Percentiles rank a stretch among this genome's conserved stretches.
These are phyloP conservation scores for Cerioporus squamosus DNA, from an alignment of 1,284 basidiomycete genomes.

Conservation along the genomic window DNA sequence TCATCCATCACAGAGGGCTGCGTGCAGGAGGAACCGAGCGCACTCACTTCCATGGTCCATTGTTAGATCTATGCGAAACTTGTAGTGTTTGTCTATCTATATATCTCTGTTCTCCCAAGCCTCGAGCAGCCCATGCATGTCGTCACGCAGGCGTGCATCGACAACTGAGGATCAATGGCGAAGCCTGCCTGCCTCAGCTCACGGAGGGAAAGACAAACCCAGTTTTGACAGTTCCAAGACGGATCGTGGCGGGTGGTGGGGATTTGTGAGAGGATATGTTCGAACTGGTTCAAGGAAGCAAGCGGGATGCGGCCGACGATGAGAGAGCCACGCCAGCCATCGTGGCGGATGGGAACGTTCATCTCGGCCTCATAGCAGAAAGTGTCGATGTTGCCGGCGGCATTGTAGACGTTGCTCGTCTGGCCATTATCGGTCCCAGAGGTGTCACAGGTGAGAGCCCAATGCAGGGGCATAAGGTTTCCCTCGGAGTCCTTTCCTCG, in stretches of 20 bases:
- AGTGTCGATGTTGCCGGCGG: slow-evolving; percentile 28
- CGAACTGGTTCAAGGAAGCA: slow-evolving; percentile 17
- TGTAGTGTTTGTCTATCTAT: neutral
- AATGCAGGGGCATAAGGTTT: slow-evolving; percentile 24
- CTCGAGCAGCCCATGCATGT: slow-evolving; percentile 24
- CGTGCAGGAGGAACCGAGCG: no score
- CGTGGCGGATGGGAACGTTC: slow-evolving; percentile 21
- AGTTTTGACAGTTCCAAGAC: slow-evolving; percentile 29
- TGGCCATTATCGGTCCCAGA: slow-evolving; percentile 19
- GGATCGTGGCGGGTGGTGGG: slow-evolving; percentile 22
- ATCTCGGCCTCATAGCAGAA: slow-evolving; percentile 21
- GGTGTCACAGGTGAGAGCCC: slow-evolving; percentile 27
- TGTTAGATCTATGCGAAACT: no score
- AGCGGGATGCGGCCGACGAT: slow-evolving; percentile 21
- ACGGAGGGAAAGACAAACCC: slow-evolving; percentile 24
- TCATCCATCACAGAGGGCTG: neutral
- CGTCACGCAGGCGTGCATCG: slow-evolving; percentile 15
- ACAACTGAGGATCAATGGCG: slow-evolving; percentile 16
- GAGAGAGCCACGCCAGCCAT: slow-evolving; percentile 27
- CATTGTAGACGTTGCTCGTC: slow-evolving; percentile 25
- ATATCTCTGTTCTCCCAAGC: slow-evolving; percentile 29
- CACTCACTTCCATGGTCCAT: no score
- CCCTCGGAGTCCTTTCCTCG: slow-evolving; percentile 24
- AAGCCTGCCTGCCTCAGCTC: slow-evolving; percentile 21
- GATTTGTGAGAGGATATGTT: slow-evolving; percentile 21